Conservation (phyloP, 495 filamentous ascomycete genomes). For the Aspergillus nanangensis region DNA sequence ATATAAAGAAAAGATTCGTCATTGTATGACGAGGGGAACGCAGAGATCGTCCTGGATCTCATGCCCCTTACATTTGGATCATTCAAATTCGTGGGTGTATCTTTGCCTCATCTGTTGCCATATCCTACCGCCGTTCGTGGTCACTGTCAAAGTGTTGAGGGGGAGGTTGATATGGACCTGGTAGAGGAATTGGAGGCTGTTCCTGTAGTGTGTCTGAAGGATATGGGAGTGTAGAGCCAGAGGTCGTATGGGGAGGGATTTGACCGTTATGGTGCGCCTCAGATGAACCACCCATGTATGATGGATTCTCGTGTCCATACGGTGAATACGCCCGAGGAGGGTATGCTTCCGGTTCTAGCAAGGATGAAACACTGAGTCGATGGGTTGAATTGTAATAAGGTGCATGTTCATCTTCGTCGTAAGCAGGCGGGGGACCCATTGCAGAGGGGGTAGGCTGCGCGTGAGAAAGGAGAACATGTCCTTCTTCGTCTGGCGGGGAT, state of each 20-base stretch:
- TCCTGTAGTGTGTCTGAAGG: slow-evolving; percentile 17
- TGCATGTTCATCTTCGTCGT: slow-evolving; percentile 23
- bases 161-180: slow-evolving; percentile 29
- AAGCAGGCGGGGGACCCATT: slow-evolving; percentile 6
- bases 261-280: not conserved
- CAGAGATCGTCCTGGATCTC: too few relatives aligned
- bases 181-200: slow-evolving; percentile 33
- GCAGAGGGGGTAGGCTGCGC: slow-evolving; percentile 35
- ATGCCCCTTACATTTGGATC: too few relatives aligned
- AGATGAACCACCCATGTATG: too few relatives aligned
- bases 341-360: slow-evolving; percentile 11
- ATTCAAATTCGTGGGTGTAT: too few relatives aligned
- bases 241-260: not conserved
- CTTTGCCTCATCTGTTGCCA: too few relatives aligned
- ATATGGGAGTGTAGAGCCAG: slow-evolving; percentile 2
- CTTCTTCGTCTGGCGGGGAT: slow-evolving; percentile 35
- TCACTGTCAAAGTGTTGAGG: slow-evolving; percentile 23
- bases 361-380: slow-evolving; percentile 6
- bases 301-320: slow-evolving; percentile 24
- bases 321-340: slow-evolving; percentile 17
- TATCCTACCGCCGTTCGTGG: slow-evolving; percentile 1
- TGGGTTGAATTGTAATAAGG: slow-evolving; percentile 16
- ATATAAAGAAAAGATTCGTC: too few relatives aligned
- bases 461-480: slow-evolving; percentile 33
- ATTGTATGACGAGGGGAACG: too few relatives aligned